A percentile compares a stretch with the other conserved stretches of the same genome.
phyloP scores from a whole-genome alignment of 2,329 filamentous ascomycete species.

The Xylaria polymorpha region DNA sequence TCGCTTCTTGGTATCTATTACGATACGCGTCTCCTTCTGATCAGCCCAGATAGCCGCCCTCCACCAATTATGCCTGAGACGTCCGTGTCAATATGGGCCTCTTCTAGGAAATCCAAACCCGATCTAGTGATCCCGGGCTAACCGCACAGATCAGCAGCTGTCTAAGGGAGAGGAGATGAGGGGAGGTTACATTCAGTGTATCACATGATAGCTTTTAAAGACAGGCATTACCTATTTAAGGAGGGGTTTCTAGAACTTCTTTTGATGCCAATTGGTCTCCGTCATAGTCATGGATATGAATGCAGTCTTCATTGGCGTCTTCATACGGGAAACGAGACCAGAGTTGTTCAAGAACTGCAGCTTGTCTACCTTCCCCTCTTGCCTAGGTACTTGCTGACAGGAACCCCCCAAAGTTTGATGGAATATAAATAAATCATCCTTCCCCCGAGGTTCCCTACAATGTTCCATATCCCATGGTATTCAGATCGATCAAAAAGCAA shows the following conservation, averaged over 20 bases:
- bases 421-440: constrained; percentile 44
- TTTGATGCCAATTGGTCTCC: constrained; percentile 36
- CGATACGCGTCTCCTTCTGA: neutral
- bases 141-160: constrained; percentile 29
- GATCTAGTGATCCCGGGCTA: constrained; percentile 32
- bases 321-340: constrained; percentile 27
- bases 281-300: constrained; percentile 24
- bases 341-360: constrained; percentile 34
- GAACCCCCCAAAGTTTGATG: constrained; percentile 21
- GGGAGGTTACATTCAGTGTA: constrained; percentile 43
- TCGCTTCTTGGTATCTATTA: neutral
- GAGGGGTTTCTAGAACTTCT: constrained; percentile 38
- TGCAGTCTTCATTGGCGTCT: constrained; percentile 41
- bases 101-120: neutral
- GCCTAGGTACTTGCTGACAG: constrained; percentile 42
- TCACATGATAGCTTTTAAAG: constrained; percentile 45
- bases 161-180: constrained; percentile 31
- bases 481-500: constrained; percentile 35
- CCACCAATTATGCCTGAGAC: constrained; percentile 16
- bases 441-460: constrained; percentile 31
- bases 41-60: neutral
- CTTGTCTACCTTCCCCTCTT: constrained; percentile 41
- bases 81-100: neutral
- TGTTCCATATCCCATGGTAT: constrained; percentile 38
- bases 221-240: constrained; percentile 40